phyloP scores from a whole-genome alignment of 2,329 filamentous ascomycete species.

The Diaporthe ampelina region DNA sequence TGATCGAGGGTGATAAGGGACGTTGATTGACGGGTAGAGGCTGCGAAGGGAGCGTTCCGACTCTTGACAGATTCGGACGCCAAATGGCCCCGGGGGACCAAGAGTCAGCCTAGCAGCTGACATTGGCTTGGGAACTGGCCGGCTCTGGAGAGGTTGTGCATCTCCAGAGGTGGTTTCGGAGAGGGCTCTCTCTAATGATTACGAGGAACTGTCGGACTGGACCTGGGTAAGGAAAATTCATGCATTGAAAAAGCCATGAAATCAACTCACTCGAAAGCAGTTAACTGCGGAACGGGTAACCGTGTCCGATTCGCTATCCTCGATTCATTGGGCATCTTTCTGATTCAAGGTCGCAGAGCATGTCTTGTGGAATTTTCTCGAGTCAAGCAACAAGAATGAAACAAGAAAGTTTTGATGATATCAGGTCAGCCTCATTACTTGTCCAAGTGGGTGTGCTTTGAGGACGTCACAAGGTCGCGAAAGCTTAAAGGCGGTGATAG shows the following conservation, averaged over 20 bases:
- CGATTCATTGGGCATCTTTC: background rate
- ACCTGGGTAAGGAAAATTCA: background rate
- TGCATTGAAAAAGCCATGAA: background rate
- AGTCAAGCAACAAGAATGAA: background rate
- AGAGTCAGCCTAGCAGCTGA: no score
- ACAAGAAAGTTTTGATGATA: background rate
- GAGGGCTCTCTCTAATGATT: background rate
- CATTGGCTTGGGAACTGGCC: no score
- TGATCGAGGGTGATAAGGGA: no score
- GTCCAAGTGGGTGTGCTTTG: no score
- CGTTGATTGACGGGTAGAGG: background rate
- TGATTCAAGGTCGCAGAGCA: background rate
- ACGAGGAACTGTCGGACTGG: background rate
- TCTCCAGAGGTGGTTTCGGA: background rate
- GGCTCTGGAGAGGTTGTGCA: background rate
- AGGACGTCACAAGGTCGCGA: background rate
- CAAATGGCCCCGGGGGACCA: background rate
- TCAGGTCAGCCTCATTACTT: background rate
- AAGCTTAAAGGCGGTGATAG: background rate
- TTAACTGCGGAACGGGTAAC: background rate
- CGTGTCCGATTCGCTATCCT: background rate
- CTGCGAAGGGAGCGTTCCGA: background rate
- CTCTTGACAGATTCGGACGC: background rate
- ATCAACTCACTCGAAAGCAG: no score
- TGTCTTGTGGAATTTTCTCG: background rate